These are phyloP conservation scores for Erysimum cheiri DNA, from an alignment of 441 rosid species.

Conservation along the genomic window DNA sequence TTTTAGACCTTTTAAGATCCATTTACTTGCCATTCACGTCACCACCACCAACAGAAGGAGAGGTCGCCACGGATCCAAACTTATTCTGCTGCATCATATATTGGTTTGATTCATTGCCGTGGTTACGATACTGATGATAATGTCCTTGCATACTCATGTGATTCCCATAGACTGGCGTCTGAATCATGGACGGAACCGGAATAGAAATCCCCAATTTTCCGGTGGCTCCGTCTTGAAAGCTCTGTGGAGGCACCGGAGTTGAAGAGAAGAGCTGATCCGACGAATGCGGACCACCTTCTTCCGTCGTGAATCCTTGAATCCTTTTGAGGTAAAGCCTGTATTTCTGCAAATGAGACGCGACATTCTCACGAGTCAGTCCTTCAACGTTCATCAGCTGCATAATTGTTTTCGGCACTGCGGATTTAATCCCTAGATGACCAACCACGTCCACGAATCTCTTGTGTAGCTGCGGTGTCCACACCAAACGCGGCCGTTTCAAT, in stretches of 20 bases:
- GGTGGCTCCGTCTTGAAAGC: constrained; percentile 47
- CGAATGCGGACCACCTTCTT: constrained; percentile 70
- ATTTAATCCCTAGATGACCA: constrained; percentile 80
- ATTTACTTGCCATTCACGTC: constrained; percentile 34
- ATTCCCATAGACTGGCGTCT: constrained; percentile 69
- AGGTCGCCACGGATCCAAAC: constrained; percentile 58
- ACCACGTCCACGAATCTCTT: constrained; percentile 98
- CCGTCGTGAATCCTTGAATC: constrained; percentile 77
- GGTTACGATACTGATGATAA: constrained; percentile 42
- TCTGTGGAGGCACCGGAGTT: constrained; percentile 66
- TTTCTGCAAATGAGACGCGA: constrained; percentile 94
- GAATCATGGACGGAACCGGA: constrained; percentile 59
- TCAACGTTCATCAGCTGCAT: constrained; percentile 99
- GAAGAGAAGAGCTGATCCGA: constrained; percentile 84
- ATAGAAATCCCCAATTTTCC: constrained; percentile 42
- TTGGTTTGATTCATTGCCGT: constrained; percentile 47
- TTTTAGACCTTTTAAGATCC: constrained; percentile 1
- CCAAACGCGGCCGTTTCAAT: constrained; percentile 77
- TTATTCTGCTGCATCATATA: constrained; percentile 67
- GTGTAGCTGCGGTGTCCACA: constrained; percentile 98
- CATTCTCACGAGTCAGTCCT: constrained; percentile 93
- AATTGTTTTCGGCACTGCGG: constrained; percentile 96
- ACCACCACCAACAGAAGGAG: constrained; percentile 47
- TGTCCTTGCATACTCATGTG: constrained; percentile 62
- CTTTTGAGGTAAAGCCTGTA: constrained; percentile 86